Percentiles rank a stretch among this genome's conserved stretches.
These are phyloP conservation scores for Macrolepiota dolichaula DNA, from an alignment of 768 basidiomycete species.

Conservation along the genomic window DNA sequence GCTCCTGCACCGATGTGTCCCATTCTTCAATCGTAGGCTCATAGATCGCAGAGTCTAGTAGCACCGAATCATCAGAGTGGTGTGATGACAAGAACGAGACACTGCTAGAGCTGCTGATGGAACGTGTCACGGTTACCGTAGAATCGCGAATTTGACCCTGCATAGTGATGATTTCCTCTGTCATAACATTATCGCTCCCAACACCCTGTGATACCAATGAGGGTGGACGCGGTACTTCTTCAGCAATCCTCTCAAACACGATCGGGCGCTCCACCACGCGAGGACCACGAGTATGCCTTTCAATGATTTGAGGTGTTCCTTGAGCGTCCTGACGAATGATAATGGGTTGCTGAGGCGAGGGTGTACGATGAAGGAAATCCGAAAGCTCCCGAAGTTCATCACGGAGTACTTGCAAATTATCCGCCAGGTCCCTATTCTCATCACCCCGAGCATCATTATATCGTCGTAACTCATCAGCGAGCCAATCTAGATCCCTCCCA, in stretches of 20 bases:
- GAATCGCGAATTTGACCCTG: constrained; percentile 20
- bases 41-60: constrained; percentile 23
- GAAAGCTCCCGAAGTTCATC: constrained; percentile 66
- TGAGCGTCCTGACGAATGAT: constrained; percentile 10
- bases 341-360: constrained; percentile 24
- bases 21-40: constrained; percentile 8
- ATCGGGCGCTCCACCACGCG: background rate
- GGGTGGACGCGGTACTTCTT: constrained; percentile 7
- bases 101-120: constrained; percentile 39
- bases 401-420: constrained; percentile 67
- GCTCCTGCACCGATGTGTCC: background rate
- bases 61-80: constrained; percentile 69
- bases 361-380: constrained; percentile 46
- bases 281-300: background rate
- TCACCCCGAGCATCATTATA: constrained; percentile 57
- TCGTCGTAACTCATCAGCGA: constrained; percentile 53
- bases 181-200: constrained; percentile 34
- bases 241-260: background rate
- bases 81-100: constrained; percentile 52
- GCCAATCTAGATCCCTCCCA: constrained; percentile 43
- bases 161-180: constrained; percentile 6
- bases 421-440: constrained; percentile 62
- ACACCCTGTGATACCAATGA: constrained; percentile 37
- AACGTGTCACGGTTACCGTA: constrained; percentile 29
- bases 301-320: constrained; percentile 2